Conservation (phyloP, 331 rosid species). For the Cydonia oblonga region DNA sequence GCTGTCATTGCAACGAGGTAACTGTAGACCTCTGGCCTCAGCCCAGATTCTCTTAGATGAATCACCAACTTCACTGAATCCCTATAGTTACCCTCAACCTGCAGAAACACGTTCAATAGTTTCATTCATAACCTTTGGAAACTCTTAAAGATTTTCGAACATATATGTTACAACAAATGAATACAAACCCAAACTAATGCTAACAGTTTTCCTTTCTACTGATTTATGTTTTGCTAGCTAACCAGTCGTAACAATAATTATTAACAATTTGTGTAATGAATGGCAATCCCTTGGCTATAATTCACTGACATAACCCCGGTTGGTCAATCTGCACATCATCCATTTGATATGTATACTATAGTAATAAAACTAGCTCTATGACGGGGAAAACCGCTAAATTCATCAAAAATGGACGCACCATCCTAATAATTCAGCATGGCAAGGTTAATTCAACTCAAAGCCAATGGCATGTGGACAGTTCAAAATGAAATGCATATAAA, state of each 20-base stretch:
- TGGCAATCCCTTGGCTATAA: too few species aligned
- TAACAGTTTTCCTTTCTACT: background rate
- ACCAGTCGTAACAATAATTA: background rate
- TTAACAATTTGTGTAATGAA: background rate
- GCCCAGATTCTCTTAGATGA: conserved; percentile 66
- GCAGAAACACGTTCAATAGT: conserved; percentile 8
- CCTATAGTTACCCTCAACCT: conserved; percentile 72
- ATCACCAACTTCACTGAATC: conserved; percentile 69
- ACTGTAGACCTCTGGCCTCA: conserved; percentile 87
- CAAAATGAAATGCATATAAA: background rate
- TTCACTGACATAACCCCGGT: too few species aligned
- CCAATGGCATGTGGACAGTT: background rate
- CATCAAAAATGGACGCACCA: background rate
- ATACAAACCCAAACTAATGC: background rate
- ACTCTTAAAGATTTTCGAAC: background rate
- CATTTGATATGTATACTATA: too few species aligned
- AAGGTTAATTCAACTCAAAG: background rate
- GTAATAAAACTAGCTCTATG: background rate
- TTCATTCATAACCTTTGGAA: conserved; percentile 2
- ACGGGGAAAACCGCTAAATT: background rate
- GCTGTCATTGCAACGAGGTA: conserved; percentile 93
- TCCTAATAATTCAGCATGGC: background rate
- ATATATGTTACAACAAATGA: background rate
- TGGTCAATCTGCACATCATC: too few species aligned
- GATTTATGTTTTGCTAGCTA: background rate